Evolutionary conservation across 2,329 filamentous ascomycete genomes (phyloP).

Genomic region (Parastagonospora avenae): DNA sequence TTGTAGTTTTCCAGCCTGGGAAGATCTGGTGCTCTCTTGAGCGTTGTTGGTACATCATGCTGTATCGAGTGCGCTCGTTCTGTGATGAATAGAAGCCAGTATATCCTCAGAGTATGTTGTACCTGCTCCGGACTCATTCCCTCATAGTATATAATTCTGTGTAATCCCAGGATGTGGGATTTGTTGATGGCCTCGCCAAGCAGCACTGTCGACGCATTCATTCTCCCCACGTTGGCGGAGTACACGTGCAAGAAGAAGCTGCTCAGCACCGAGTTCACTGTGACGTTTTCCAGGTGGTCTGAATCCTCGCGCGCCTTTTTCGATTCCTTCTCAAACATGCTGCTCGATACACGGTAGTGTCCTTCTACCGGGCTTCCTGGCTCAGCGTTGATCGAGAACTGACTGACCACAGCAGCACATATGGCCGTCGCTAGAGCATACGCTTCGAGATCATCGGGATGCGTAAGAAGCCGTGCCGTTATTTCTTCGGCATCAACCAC

Average conservation of each 20-base stretch:
- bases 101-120: slow-evolving; percentile 39
- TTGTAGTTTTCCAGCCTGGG: slow-evolving; percentile 35
- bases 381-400: slow-evolving; percentile 41
- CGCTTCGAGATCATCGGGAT: slow-evolving; percentile 38
- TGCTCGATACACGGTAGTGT: slow-evolving; percentile 38
- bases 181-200: slow-evolving; percentile 43
- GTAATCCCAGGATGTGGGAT: slow-evolving; percentile 39
- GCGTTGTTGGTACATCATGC: slow-evolving; percentile 40
- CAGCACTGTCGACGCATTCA: slow-evolving; percentile 38
- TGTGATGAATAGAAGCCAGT: slow-evolving; percentile 45
- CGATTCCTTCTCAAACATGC: slow-evolving; percentile 36
- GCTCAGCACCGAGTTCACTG: slow-evolving; percentile 34
- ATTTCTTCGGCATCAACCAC: slow-evolving; percentile 41
- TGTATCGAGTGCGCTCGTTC: slow-evolving; percentile 44
- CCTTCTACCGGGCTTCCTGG: slow-evolving; percentile 39
- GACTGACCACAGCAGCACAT: slow-evolving; percentile 42
- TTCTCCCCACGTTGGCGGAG: slow-evolving; percentile 42
- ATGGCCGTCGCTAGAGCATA: slow-evolving; percentile 40
- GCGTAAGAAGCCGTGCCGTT: slow-evolving; percentile 38
- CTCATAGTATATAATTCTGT: slow-evolving; percentile 34
- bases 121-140: slow-evolving; percentile 29
- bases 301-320: slow-evolving; percentile 32
- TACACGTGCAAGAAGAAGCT: slow-evolving; percentile 45
- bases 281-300: slow-evolving; percentile 39
- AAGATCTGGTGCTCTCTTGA: slow-evolving; percentile 37